Evolutionary conservation across 495 filamentous ascomycete genomes (phyloP), one percentile per base, ranked within the genome.

Genomic region (Lichenothelia convexa): DNA sequence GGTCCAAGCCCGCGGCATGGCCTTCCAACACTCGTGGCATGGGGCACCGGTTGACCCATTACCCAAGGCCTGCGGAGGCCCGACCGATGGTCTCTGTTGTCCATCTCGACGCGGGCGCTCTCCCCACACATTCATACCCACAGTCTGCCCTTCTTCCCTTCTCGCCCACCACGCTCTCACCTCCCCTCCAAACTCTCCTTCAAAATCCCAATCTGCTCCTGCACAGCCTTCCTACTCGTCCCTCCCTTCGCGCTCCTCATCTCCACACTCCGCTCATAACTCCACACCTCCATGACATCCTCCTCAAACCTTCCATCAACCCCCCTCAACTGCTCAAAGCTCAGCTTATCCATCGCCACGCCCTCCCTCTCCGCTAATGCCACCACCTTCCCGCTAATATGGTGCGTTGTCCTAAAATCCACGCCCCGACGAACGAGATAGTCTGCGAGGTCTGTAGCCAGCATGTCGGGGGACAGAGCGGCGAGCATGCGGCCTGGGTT

Each of bases 351-450:
- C 73, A 93, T 94, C 32, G 76, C 68, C 3, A 70, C 62, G 18
- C 63, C 65, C 26, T 65, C 62, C 45, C 78, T 58, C 62, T 93
- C 85, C 0, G 74, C 75, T 20, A 80, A 57, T 24, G 74, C 73
- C 11, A 93, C 86, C 6, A 81, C 69, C 27, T 70, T 71, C 8
- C 87, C 87, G 3, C 77, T 79, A 53, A 93, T 85, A 58, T 92
- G 84, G 62, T 93, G 84, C 1, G 83, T 81, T 62, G 92, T 79
- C 15, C 75, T 59, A 63, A 80, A 81, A 5, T 76, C 59, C 16
- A 89, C 79, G 23, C 83, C 82, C 65, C 89, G 87, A 45, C 81
- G 69, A 26, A 93, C 87, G 3, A 93, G 67, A 56, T 91, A 93
- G 51, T 93, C 86, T 16, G 86, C 87, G 27, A 93, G 63, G 47